phyloP scores from a whole-genome alignment of 192 early-diverging fungal genomes.

The Funneliformis mosseae region DNA sequence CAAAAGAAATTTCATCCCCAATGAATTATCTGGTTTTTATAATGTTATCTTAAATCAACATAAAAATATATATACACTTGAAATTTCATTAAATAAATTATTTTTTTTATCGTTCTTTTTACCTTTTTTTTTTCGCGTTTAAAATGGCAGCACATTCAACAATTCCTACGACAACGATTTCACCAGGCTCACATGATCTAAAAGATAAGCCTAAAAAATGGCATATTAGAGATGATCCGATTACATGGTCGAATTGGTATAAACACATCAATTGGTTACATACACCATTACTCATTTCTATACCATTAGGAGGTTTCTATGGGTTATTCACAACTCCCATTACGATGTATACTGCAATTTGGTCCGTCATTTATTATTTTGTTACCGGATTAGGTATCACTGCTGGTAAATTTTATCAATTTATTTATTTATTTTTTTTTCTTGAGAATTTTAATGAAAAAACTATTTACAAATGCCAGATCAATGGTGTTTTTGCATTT shows the following conservation, averaged over 20 bases:
- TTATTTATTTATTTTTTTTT: constrained; percentile 19
- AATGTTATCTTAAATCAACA: too few relatives aligned
- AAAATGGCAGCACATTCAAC: background rate
- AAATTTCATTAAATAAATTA: background rate
- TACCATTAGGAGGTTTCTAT: constrained; percentile 82
- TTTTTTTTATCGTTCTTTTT: background rate
- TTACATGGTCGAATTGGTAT: constrained; percentile 56
- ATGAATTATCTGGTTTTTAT: too few relatives aligned
- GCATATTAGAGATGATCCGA: constrained; percentile 28
- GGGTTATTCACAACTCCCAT: constrained; percentile 74
- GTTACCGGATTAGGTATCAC: constrained; percentile 86
- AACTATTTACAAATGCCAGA: too few relatives aligned
- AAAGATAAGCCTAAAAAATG: constrained; percentile 4
- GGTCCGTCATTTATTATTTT: constrained; percentile 72
- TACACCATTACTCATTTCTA: constrained; percentile 57
- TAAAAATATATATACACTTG: too few relatives aligned
- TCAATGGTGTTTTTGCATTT: too few relatives aligned
- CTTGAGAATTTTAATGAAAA: too few relatives aligned
- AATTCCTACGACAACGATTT: background rate
- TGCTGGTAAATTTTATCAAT: constrained; percentile 55
- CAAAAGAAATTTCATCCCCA: too few relatives aligned
- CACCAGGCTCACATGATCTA: background rate
- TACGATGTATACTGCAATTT: constrained; percentile 69
- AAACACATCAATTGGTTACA: constrained; percentile 74
- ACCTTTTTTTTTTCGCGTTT: background rate